Evolutionary conservation across 768 basidiomycete species (phyloP).

Genomic region (Krasilnikovozyma curviuscula): DNA sequence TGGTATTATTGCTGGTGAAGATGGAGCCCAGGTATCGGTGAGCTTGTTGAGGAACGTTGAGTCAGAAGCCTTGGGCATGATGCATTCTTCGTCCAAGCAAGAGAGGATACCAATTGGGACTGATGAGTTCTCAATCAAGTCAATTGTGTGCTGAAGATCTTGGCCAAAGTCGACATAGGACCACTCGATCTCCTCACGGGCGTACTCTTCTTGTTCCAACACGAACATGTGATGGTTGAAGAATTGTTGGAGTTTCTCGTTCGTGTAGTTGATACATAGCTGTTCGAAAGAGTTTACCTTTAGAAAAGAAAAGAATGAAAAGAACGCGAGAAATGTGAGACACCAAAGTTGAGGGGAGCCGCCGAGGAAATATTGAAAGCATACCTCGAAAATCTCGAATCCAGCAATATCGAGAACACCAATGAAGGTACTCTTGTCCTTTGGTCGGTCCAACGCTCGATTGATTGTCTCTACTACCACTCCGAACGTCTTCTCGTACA

Average conservation of each 20-base stretch:
- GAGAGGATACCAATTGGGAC: conserved; percentile 70
- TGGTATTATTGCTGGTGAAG: too few relatives aligned
- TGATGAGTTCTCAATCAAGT: conserved; percentile 67
- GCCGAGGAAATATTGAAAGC: not conserved
- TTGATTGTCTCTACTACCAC: conserved; percentile 88
- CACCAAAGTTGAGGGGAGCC: not conserved
- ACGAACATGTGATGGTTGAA: conserved; percentile 98
- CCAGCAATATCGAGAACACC: conserved; percentile 98
- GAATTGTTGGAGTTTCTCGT: conserved; percentile 71
- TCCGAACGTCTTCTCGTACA: conserved; percentile 95
- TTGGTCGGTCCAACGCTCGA: conserved; percentile 71
- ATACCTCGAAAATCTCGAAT: conserved; percentile 58
- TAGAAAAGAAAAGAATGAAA: not conserved
- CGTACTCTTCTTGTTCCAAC: conserved; percentile 95
- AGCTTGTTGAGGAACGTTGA: conserved; percentile 86
- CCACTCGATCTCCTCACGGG: conserved; percentile 91
- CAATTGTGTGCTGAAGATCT: conserved; percentile 93
- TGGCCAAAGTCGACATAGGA: conserved; percentile 94
- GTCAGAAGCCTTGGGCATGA: conserved; percentile 98
- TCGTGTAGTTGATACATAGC: conserved; percentile 93
- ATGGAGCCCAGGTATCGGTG: conserved; percentile 45
- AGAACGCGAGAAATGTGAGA: not conserved
- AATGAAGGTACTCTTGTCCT: conserved; percentile 68
- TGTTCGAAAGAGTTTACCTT: conserved; percentile 86
- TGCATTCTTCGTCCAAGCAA: conserved; percentile 90